Base-by-base conservation (phyloP, 176 grass and related monocot species). In the Chloris gayana region DNA sequence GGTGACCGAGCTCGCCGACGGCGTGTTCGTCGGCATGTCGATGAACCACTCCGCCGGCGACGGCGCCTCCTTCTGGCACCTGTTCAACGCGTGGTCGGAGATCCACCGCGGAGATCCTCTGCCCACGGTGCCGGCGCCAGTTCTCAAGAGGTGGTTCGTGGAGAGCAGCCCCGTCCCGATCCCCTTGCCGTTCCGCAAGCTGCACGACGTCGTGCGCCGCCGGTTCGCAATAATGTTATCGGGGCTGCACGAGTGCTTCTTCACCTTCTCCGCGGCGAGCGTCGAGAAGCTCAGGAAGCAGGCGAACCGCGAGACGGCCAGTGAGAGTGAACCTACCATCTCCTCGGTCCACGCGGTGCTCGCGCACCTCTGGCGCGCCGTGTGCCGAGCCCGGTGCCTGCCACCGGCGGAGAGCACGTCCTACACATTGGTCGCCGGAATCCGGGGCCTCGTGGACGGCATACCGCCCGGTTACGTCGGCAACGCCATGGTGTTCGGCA, bases 261-360 rank as follows among this genome's bases (percentile, higher is more conserved):
- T 93, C 70, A 73, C 78, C 3, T 87, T 93, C 77, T 85, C 87
- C 0, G 49, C 35, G 2, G 34, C 30, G 21, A 78, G 81, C 13
- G 34, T 84, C 0, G 29, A 10, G 21, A 85, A 75, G 47, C 69
- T 93, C 0, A 85, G 83, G 71, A 37, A 45, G 14, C 85, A 7
- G 58, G 87, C 87, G 0, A 90, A 90, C 24, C 59, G n/a, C 15
- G 81, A 90, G 81, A 75, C 81, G 45, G 38, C n/a, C 5, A 66
- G 77, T 24, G 39, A 25, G 37, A 57, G 22, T 9, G 19, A 29
- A 34, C 29, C 49, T n/a, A 53, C 18, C 45, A 70, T 93, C 65
- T 93, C 91, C 5, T 82, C 85, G 4, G 18, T 93, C 25, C 85
- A 88, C 58, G 39, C 87, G 4, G 14, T 90, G 41, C 82, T 84